Evolutionary conservation across 2,329 filamentous ascomycete genomes (phyloP).

Genomic region (Neonectria faginata): DNA sequence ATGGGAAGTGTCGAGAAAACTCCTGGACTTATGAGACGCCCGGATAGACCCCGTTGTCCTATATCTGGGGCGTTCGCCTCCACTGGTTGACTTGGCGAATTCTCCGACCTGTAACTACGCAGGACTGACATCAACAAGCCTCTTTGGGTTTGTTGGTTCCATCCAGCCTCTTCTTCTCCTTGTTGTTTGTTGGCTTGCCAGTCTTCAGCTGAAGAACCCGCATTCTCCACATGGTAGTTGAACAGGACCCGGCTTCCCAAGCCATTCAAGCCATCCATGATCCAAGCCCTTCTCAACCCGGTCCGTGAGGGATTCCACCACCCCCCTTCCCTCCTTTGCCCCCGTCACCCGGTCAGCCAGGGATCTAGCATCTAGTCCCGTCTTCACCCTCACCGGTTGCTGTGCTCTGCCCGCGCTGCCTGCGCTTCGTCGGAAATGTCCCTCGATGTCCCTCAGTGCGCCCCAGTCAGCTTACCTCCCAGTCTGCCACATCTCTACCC

Average conservation of each 20-base stretch:
- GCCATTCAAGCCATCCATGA: neutral
- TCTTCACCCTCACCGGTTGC: constrained; percentile 25
- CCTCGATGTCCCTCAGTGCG: neutral
- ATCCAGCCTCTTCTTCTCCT: neutral
- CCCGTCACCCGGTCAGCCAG: constrained; percentile 16
- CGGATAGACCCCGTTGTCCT: neutral
- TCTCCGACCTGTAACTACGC: neutral
- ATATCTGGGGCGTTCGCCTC: neutral
- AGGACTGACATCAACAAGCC: neutral
- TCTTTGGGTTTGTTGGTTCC: neutral
- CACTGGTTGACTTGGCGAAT: neutral
- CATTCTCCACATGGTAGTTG: constrained; percentile 28
- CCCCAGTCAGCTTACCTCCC: constrained; percentile 14
- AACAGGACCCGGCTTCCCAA: constrained; percentile 12
- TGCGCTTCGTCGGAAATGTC: constrained; percentile 1
- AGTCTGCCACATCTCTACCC: constrained; percentile 15
- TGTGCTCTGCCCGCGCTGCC: neutral
- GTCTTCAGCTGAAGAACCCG: constrained; percentile 17
- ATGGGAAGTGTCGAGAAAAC: neutral
- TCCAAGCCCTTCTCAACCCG: constrained; percentile 2
- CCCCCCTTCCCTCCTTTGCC: too few relatives aligned
- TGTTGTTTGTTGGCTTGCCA: constrained; percentile 4
- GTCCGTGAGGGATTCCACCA: constrained; percentile 7
- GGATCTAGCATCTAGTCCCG: constrained; percentile 24
- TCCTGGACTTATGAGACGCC: neutral